These are phyloP conservation scores for Populus ilicifolia DNA, from an alignment of 345 rosid species.

Conservation along the genomic window DNA sequence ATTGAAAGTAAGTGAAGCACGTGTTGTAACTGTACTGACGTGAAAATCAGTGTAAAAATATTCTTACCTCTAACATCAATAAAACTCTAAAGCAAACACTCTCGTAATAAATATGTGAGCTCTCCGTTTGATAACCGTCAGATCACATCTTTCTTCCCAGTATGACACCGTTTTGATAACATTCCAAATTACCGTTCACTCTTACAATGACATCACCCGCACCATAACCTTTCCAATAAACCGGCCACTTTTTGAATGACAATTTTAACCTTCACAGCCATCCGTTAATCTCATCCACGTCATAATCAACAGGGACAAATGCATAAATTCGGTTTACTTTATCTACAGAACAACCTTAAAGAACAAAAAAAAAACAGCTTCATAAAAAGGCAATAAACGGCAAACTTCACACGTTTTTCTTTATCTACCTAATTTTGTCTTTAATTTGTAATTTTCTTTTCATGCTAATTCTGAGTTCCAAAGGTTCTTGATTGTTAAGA, in stretches of 20 bases:
- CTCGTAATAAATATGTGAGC: neutral
- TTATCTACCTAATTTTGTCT: neutral
- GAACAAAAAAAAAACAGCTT: conserved; percentile 7
- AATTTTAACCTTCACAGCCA: neutral
- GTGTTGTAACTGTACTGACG: neutral
- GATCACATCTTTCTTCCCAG: neutral
- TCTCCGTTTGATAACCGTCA: neutral
- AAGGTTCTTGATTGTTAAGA: conserved; percentile 6
- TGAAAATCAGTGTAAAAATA: conserved; percentile 2
- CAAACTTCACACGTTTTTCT: neutral
- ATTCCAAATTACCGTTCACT: neutral
- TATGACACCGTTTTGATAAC: neutral
- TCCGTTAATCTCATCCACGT: neutral
- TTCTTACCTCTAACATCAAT: no score
- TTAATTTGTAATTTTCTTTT: neutral
- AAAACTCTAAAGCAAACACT: neutral
- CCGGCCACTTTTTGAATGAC: neutral
- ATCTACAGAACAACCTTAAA: conserved; percentile 8
- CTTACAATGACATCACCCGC: neutral
- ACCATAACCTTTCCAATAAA: neutral
- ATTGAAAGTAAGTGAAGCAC: neutral
- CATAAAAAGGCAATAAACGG: conserved; percentile 21
- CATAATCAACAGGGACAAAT: conserved; percentile 7
- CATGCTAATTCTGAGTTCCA: neutral
- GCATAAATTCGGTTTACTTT: neutral